Evolutionary conservation across 1,139 yeast species (phyloP).

Genomic region (Sugiyamaella pinicola): DNA sequence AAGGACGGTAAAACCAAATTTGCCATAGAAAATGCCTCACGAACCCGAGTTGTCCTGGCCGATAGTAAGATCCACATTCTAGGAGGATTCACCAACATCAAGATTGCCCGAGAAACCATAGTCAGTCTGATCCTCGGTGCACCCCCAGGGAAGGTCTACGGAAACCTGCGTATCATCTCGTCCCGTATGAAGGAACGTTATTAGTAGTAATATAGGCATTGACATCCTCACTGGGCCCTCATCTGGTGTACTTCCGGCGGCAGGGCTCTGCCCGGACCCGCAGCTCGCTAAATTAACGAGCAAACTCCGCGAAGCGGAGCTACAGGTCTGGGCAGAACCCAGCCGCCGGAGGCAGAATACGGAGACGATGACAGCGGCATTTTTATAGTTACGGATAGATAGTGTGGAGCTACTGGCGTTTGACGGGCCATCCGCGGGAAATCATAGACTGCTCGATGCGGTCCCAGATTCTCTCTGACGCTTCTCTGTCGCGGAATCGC

Average conservation of each 20-base stretch:
- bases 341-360: constrained; percentile 1
- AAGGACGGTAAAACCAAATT: constrained; percentile 98
- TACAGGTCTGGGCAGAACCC: constrained; percentile 1
- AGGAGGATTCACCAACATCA: constrained; percentile 95
- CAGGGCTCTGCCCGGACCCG: constrained; percentile 9
- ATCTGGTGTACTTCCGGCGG: constrained; percentile 3
- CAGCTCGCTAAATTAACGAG: too few relatives aligned
- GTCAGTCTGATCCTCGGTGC: constrained; percentile 94
- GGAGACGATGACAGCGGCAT: not conserved
- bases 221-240: not conserved
- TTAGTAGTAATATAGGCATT: constrained; percentile 40
- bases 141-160: constrained; percentile 98
- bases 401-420: too few relatives aligned
- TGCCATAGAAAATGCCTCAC: constrained; percentile 96
- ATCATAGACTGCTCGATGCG: constrained; percentile 39
- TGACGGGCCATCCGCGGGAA: constrained; percentile 26
- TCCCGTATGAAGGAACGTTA: constrained; percentile 96
- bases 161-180: constrained; percentile 94
- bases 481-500: constrained; percentile 87
- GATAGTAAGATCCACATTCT: constrained; percentile 94
- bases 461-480: constrained; percentile 83
- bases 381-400: not conserved
- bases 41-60: constrained; percentile 96
- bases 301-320: too few relatives aligned
- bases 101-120: constrained; percentile 97